Evolutionary conservation across 352 stramenopile genomes (phyloP).

Genomic region (Achlya hypogyna): DNA sequence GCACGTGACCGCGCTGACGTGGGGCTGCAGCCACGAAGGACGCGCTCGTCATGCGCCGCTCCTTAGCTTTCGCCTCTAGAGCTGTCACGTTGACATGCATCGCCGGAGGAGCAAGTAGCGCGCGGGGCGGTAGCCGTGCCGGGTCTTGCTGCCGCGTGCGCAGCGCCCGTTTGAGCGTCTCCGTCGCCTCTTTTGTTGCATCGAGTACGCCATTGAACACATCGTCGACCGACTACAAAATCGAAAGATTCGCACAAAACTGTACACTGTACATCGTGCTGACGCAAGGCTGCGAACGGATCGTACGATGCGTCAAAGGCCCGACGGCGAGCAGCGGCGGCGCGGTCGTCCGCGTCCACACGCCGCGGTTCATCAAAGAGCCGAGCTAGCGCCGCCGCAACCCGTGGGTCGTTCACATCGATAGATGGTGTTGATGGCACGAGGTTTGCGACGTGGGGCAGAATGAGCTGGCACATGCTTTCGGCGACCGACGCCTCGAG

Average conservation of each 20-base stretch:
- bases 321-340: not conserved
- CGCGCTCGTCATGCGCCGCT: not conserved
- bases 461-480: not conserved
- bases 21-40: not conserved
- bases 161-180: not conserved
- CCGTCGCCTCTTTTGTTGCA: not conserved
- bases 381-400: not conserved
- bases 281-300: conserved; percentile 4
- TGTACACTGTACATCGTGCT: not conserved
- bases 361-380: not conserved
- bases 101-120: not conserved
- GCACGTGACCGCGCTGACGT: not conserved
- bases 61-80: not conserved
- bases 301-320: not conserved
- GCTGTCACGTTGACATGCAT: not conserved
- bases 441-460: not conserved
- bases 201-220: not conserved
- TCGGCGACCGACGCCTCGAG: not conserved
- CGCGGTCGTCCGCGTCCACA: not conserved
- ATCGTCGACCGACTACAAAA: conserved; percentile 1
- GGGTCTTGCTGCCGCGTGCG: not conserved
- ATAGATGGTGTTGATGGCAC: not conserved
- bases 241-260: not conserved
- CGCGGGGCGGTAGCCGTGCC: not conserved
- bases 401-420: not conserved